A percentile compares a stretch with the other conserved stretches of the same genome.
Evolutionary conservation across 345 rosid genomes (phyloP).

Genomic region (Populus euphratica): DNA sequence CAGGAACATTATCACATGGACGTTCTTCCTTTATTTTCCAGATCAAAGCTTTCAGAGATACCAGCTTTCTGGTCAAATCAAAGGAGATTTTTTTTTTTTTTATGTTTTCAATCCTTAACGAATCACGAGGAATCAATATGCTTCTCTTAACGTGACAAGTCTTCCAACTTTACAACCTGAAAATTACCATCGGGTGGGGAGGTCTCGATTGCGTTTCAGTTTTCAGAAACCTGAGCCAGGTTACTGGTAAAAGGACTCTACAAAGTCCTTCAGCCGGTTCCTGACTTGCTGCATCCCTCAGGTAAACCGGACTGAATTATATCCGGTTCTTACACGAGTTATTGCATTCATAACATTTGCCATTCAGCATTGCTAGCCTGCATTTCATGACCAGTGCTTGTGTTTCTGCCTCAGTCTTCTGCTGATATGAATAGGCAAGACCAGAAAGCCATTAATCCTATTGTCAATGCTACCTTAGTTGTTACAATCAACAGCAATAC

Average conservation of each 20-base stretch:
- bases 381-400: background rate
- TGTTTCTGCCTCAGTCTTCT: background rate
- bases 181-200: background rate
- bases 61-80: background rate
- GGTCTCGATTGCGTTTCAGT: background rate
- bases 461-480: background rate
- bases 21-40: background rate
- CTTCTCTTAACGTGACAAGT: background rate
- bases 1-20: background rate
- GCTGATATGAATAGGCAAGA: background rate
- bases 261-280: background rate
- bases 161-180: background rate
- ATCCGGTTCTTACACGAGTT: background rate
- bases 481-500: constrained; percentile 18
- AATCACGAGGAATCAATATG: background rate
- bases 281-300: background rate
- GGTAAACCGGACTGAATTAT: background rate
- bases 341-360: background rate
- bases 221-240: background rate
- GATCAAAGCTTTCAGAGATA: background rate
- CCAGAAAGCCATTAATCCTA: background rate
- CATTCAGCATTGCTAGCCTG: background rate
- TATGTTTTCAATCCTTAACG: background rate
- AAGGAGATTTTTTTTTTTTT: background rate
- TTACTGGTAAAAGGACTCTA: background rate